These are phyloP conservation scores for Phytophthora meadii DNA, from an alignment of 352 stramenopile genomes.

Conservation along the genomic window DNA sequence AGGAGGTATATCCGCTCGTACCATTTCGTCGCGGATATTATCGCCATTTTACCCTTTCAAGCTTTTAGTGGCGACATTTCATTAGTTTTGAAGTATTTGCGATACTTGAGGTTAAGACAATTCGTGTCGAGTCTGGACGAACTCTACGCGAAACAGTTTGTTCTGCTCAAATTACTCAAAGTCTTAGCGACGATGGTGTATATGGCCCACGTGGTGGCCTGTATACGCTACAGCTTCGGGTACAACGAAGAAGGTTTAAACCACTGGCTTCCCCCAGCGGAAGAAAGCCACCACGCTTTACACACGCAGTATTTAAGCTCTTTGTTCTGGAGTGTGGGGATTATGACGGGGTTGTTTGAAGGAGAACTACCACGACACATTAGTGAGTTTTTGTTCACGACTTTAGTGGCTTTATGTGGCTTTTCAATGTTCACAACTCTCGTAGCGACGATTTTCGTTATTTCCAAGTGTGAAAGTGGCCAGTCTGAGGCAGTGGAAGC, in stretches of 20 bases:
- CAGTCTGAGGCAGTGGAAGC: slow-evolving; percentile 64
- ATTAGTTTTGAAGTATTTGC: slow-evolving; percentile 56
- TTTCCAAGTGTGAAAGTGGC: slow-evolving; percentile 81
- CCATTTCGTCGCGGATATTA: slow-evolving; percentile 53
- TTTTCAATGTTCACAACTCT: slow-evolving; percentile 78
- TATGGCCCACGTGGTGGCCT: slow-evolving; percentile 66
- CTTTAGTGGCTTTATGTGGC: slow-evolving; percentile 64
- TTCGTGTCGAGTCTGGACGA: slow-evolving; percentile 65
- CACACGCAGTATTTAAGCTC: slow-evolving; percentile 54
- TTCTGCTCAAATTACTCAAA: slow-evolving; percentile 52
- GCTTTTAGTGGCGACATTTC: slow-evolving; percentile 9
- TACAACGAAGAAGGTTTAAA: slow-evolving; percentile 55
- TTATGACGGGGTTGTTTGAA: slow-evolving; percentile 76
- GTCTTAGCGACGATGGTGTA: slow-evolving; percentile 58
- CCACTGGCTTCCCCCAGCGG: slow-evolving; percentile 53
- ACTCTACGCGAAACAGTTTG: slow-evolving; percentile 72
- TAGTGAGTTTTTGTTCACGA: slow-evolving; percentile 70
- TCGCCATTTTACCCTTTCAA: slow-evolving; percentile 48
- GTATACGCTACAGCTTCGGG: slow-evolving; percentile 64
- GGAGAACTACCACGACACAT: slow-evolving; percentile 60
- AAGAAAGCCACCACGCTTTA: slow-evolving; percentile 34
- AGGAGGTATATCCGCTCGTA: slow-evolving; percentile 57
- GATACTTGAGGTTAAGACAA: slow-evolving; percentile 45
- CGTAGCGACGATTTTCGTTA: slow-evolving; percentile 80
- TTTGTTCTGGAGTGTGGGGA: slow-evolving; percentile 72